phyloP scores from a whole-genome alignment of 2,329 filamentous ascomycete species.

The Alternaria ventricosa region DNA sequence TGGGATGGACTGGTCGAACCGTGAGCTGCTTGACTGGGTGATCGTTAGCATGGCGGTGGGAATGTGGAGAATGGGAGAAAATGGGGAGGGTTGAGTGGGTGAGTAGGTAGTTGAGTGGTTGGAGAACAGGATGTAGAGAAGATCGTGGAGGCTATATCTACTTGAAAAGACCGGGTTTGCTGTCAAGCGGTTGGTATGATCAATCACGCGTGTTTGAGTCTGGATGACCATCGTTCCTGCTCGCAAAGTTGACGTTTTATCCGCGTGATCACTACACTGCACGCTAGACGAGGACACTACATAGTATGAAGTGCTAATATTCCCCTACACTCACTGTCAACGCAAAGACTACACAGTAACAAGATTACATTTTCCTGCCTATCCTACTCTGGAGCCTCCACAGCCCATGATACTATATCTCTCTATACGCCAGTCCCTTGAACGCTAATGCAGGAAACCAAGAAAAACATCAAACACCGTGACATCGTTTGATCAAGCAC shows the following conservation, averaged over 20 bases:
- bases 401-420: background rate
- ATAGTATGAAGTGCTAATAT: too few relatives aligned
- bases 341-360: background rate
- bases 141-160: background rate
- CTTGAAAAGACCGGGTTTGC: background rate
- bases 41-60: background rate
- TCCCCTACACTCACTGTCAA: too few relatives aligned
- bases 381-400: background rate
- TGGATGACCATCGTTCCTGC: background rate
- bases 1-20: background rate
- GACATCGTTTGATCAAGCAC: background rate
- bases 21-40: background rate
- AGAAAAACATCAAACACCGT: background rate
- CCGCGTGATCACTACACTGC: background rate
- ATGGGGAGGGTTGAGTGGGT: background rate
- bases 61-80: too few relatives aligned
- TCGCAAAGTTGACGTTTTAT: background rate
- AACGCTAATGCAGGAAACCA: conserved; percentile 3
- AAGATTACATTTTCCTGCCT: background rate
- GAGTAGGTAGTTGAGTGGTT: background rate
- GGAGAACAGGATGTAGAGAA: background rate
- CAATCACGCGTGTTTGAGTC: background rate
- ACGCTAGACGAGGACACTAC: background rate
- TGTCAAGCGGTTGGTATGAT: background rate
- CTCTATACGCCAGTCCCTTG: background rate